Evolutionary conservation across 2,329 filamentous ascomycete species (phyloP), one percentile per base, ranked within the genome.

Genomic region (Apiospora aurea): DNA sequence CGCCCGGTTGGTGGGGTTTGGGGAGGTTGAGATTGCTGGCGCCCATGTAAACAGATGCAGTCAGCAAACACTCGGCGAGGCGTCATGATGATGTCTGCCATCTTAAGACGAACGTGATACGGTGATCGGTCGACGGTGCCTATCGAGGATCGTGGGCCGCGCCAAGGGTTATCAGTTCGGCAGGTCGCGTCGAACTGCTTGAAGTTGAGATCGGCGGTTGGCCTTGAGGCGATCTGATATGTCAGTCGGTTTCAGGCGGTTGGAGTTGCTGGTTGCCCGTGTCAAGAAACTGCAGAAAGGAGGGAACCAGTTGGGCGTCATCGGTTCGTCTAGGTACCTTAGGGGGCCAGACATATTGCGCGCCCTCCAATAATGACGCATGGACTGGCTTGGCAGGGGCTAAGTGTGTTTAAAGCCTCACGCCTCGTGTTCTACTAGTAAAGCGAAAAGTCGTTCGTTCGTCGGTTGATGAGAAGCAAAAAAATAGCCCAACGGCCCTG

Each of bases 341-440:
- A 26, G 51, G 51, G 11, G 51, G 4, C 26, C 26, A 57, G 8
- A 21, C 8, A 21, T 34, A 14, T 26, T 57, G 53, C n/a, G 18
- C 26, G 18, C 11, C 53, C 53, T 61, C 16, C 29, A n/a, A 38
- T n/a, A 7, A 38, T 61, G 53, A 64, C 34, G 34, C 57, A 57
- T 57, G 38, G 34, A 34, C 11, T 21, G 57, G 29, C 53, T 61
- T 61, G 53, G 53, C 53, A 61, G 53, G 53, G 29, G 53, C 21
- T 38, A 10, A 21, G 18, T 38, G 7, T 53, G 49, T 26, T 53
- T 53, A 53, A 53, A 53, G 49, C n/a, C 49, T 53, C 49, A 24
- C 26, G 49, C n/a, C 49, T 53, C 49, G 49, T 53, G 49, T 53
- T 53, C n/a, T 53, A n/a, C n/a, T n/a, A n/a, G n/a, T n/a, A 26